A percentile compares a stretch with the other conserved stretches of the same genome.
These are phyloP conservation scores for Phoma sp. DNA, from an alignment of 2,329 filamentous ascomycete species.

Conservation along the genomic window DNA sequence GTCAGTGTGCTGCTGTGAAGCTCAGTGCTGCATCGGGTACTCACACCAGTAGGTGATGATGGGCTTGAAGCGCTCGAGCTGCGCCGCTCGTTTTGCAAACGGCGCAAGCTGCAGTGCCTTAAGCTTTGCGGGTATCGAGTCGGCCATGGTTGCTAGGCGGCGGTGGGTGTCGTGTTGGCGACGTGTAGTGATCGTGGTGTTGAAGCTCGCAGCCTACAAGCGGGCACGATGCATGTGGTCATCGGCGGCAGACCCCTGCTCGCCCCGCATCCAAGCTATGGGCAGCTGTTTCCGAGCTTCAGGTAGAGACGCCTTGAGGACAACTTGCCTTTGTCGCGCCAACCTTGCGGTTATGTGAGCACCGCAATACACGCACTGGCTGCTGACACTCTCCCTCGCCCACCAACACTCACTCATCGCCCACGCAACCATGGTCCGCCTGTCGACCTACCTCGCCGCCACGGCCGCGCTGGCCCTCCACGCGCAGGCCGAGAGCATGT, in stretches of 20 bases:
- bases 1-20: conserved; percentile 25
- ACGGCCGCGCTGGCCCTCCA: conserved; percentile 72
- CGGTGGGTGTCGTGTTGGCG: neutral
- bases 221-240: conserved; percentile 11
- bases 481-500: conserved; percentile 74
- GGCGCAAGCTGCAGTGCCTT: conserved; percentile 83
- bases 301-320: conserved; percentile 27
- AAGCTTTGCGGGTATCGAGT: conserved; percentile 73
- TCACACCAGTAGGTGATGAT: conserved; percentile 95
- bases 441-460: conserved; percentile 56
- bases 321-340: conserved; percentile 28
- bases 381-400: conserved; percentile 13
- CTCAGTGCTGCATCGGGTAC: conserved; percentile 45
- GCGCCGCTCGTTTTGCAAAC: conserved; percentile 81
- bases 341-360: conserved; percentile 25
- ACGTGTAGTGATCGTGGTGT: neutral
- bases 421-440: conserved; percentile 43
- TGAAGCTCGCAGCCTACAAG: neutral
- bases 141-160: conserved; percentile 72
- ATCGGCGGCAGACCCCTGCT: conserved; percentile 18
- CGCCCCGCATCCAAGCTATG: conserved; percentile 29
- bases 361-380: conserved; percentile 22
- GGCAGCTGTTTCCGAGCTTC: conserved; percentile 21
- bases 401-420: conserved; percentile 3
- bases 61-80: conserved; percentile 84